Evolutionary conservation across 352 stramenopile species (phyloP).

Genomic region (Pythium sp.): DNA sequence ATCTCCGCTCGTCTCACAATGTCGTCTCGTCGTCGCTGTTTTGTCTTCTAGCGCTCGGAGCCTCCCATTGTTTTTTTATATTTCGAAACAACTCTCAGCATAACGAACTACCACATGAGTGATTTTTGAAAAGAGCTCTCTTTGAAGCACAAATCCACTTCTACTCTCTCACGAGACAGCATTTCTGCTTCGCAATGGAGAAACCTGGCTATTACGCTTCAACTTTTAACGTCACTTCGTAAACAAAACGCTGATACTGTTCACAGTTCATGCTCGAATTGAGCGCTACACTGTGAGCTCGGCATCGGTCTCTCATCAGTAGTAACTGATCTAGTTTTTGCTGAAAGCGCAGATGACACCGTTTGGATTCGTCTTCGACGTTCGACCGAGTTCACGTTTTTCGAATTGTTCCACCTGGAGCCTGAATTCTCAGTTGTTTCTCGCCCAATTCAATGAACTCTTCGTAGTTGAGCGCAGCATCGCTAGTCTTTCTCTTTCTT

Average conservation of each 20-base stretch:
- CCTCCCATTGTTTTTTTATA: constrained; percentile 1
- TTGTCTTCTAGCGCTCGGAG: background rate
- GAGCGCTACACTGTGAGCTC: too few relatives aligned
- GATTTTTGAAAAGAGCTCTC: background rate
- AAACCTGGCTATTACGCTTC: background rate
- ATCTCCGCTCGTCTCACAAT: background rate
- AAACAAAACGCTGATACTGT: background rate
- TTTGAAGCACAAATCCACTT: background rate
- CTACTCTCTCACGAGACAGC: background rate
- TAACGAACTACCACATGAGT: background rate
- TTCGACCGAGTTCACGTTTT: too few relatives aligned
- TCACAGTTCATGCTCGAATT: background rate
- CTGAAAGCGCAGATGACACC: too few relatives aligned
- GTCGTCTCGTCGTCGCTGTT: background rate
- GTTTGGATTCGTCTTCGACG: too few relatives aligned
- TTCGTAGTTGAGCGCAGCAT: too few relatives aligned
- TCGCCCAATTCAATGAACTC: too few relatives aligned
- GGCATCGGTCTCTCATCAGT: too few relatives aligned
- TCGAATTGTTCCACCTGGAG: too few relatives aligned
- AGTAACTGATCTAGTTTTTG: too few relatives aligned
- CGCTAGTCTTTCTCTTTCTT: too few relatives aligned
- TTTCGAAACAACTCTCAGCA: background rate
- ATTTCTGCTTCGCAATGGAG: background rate
- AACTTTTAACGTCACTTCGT: background rate
- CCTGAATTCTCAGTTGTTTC: too few relatives aligned